A percentile compares a stretch with the other conserved stretches of the same genome.
Conservation (phyloP, 345 rosid species). For the Salix brachista region DNA sequence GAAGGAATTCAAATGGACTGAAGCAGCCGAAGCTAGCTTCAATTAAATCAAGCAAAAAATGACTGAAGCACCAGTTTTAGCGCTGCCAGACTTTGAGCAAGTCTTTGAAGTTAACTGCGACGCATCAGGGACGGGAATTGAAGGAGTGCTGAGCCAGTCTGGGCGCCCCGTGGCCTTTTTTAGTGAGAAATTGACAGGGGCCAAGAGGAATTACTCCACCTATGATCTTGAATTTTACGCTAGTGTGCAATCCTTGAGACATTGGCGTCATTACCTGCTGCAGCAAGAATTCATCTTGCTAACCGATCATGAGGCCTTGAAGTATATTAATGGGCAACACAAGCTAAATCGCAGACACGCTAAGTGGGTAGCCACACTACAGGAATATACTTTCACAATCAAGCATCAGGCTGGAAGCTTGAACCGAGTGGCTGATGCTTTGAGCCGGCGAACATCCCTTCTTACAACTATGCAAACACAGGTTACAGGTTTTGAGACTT, state of each 20-base stretch:
- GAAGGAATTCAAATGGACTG: background rate
- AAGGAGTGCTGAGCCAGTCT: background rate
- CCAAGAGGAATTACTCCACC: background rate
- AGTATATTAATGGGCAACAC: background rate
- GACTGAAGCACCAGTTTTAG: too few relatives aligned
- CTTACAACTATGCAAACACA: too few relatives aligned
- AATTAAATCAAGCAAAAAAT: too few relatives aligned
- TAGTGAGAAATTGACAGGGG: background rate
- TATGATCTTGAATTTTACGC: background rate
- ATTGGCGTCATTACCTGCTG: background rate
- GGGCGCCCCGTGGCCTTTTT: background rate
- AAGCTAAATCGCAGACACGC: background rate
- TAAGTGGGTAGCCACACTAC: background rate
- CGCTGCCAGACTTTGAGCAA: too few relatives aligned
- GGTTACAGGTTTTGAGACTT: too few relatives aligned
- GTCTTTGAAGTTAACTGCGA: background rate
- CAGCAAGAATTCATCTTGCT: background rate
- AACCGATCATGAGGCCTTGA: background rate
- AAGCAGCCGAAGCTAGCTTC: background rate
- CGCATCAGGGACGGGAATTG: background rate
- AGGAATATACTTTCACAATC: background rate
- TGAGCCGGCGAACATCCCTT: fast-evolving
- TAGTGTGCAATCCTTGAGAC: background rate
- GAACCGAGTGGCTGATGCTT: background rate
- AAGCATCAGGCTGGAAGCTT: background rate